Percentiles rank a stretch among this genome's conserved stretches.
These are phyloP conservation scores for Sporisorium iseilematis-ciliati DNA, from an alignment of 1,284 basidiomycete species.

Conservation along the genomic window DNA sequence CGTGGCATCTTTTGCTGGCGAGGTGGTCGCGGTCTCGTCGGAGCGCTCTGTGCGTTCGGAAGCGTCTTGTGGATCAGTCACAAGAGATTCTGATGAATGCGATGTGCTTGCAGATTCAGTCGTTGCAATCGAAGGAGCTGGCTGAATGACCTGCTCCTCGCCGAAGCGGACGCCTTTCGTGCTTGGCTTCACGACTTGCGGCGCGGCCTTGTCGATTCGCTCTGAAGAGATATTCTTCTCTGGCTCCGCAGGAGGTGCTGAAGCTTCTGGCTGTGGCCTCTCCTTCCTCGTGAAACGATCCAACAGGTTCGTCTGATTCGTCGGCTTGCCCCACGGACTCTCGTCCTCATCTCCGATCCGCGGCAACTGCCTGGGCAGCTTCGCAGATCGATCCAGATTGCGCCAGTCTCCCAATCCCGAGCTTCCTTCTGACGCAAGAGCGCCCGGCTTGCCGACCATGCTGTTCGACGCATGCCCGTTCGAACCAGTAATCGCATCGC, in stretches of 20 bases:
- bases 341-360: constrained; percentile 40
- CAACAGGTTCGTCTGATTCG: constrained; percentile 42
- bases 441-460: constrained; percentile 30
- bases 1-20: background rate
- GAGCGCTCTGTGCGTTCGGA: too few relatives aligned
- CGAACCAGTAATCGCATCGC: constrained; percentile 46
- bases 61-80: background rate
- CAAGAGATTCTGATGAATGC: background rate
- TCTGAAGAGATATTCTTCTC: background rate
- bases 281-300: constrained; percentile 31
- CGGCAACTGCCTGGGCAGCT: constrained; percentile 32
- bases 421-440: background rate
- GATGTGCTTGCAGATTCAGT: background rate
- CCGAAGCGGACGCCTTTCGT: constrained; percentile 32
- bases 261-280: background rate
- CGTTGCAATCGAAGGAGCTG: background rate
- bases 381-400: constrained; percentile 30
- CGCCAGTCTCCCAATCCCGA: constrained; percentile 28
- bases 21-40: background rate
- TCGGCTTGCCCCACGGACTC: constrained; percentile 48
- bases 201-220: background rate
- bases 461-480: constrained; percentile 39
- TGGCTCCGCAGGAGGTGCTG: too few relatives aligned
- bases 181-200: background rate
- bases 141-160: constrained; percentile 16